phyloP scores from a whole-genome alignment of 2,329 filamentous ascomycete genomes.

The Ascochyta fabae region DNA sequence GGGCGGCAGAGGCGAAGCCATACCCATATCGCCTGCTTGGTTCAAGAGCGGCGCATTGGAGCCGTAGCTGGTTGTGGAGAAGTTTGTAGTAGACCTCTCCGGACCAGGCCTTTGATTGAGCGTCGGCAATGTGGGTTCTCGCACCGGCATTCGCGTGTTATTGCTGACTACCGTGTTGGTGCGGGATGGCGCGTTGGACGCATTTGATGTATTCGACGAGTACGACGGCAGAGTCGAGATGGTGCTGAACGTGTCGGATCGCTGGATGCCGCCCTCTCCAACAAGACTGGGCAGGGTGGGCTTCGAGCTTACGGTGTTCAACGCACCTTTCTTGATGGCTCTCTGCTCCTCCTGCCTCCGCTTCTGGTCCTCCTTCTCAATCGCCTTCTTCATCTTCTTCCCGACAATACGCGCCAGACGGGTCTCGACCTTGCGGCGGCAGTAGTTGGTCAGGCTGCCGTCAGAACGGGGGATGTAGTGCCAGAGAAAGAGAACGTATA shows the following conservation, averaged over 20 bases:
- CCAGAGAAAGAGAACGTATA: constrained; percentile 90
- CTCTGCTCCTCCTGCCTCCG: constrained; percentile 52
- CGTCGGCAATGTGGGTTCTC: constrained; percentile 52
- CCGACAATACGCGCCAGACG: constrained; percentile 84
- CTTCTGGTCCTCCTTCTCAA: constrained; percentile 74
- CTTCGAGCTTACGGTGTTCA: constrained; percentile 32
- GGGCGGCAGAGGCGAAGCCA: constrained; percentile 37
- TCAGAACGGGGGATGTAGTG: constrained; percentile 86
- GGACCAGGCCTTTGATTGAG: constrained; percentile 48
- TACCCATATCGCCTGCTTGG: constrained; percentile 67
- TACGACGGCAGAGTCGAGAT: constrained; percentile 54
- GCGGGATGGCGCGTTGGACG: constrained; percentile 51
- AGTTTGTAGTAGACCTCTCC: constrained; percentile 57
- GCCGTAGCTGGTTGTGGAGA: constrained; percentile 63
- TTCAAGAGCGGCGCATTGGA: constrained; percentile 69
- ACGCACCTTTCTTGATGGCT: constrained; percentile 55
- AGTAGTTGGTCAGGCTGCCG: constrained; percentile 82
- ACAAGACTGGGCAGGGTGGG: constrained; percentile 53
- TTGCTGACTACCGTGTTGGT: constrained; percentile 59
- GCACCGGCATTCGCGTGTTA: constrained; percentile 12
- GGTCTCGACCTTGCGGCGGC: constrained; percentile 88
- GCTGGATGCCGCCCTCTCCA: constrained; percentile 41
- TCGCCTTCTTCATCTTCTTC: constrained; percentile 84
- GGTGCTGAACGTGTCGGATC: constrained; percentile 41
- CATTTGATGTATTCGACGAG: constrained; percentile 51